phyloP scores from a whole-genome alignment of 2,329 filamentous ascomycete species.

The Penicillium sp. region DNA sequence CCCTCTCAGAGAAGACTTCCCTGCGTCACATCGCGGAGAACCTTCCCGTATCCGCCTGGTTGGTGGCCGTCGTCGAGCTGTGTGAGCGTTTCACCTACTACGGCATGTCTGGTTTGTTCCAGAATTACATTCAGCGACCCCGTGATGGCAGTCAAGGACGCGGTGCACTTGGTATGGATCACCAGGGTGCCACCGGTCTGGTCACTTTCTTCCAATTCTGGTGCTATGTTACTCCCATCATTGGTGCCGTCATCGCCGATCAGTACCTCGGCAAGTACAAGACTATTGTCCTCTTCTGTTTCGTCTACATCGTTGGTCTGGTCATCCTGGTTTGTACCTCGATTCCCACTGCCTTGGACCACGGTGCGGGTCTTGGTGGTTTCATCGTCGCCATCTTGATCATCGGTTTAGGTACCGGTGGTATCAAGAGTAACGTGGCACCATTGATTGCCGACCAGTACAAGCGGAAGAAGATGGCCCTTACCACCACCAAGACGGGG shows the following conservation, averaged over 20 bases:
- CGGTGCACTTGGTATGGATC: conserved; percentile 46
- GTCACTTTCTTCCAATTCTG: conserved; percentile 57
- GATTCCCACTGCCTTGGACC: conserved; percentile 51
- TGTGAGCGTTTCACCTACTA: conserved; percentile 61
- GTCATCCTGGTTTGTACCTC: conserved; percentile 57
- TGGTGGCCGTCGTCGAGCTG: conserved; percentile 58
- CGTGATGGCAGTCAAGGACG: conserved; percentile 40
- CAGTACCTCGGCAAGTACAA: conserved; percentile 62
- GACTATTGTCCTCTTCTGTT: conserved; percentile 57
- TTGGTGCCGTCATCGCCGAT: conserved; percentile 60
- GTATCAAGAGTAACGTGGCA: conserved; percentile 66
- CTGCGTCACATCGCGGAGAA: conserved; percentile 57
- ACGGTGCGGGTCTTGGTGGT: conserved; percentile 54
- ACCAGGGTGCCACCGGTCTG: conserved; percentile 49
- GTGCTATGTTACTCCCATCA: conserved; percentile 58
- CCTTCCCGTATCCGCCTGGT: conserved; percentile 55
- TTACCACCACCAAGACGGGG: conserved; percentile 45
- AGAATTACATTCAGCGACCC: conserved; percentile 54
- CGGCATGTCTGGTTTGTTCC: conserved; percentile 55
- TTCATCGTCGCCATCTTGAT: conserved; percentile 59
- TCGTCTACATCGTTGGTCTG: conserved; percentile 59
- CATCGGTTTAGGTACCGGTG: conserved; percentile 66
- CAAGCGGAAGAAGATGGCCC: conserved; percentile 54
- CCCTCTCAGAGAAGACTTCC: conserved; percentile 50
- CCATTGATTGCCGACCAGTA: conserved; percentile 67